A percentile compares a stretch with the other conserved stretches of the same genome.
phyloP scores from a whole-genome alignment of 805 yeast species.

The Saccharomycopsis sp. region DNA sequence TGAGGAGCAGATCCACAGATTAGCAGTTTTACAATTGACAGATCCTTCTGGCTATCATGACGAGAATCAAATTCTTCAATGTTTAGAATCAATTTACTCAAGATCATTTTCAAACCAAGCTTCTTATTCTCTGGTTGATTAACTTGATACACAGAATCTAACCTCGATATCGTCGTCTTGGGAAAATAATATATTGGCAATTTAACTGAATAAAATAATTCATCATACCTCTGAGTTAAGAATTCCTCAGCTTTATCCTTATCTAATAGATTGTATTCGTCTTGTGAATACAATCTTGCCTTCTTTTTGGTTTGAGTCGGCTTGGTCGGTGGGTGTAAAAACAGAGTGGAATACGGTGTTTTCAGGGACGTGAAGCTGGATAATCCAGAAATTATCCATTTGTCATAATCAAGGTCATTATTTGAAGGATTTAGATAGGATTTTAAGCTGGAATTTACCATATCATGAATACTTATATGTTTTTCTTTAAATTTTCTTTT shows the following conservation, averaged over 20 bases:
- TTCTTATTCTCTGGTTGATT: neutral
- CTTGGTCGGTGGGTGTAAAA: neutral
- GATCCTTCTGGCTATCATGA: neutral
- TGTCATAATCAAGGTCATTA: too few species aligned
- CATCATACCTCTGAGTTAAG: constrained; percentile 10
- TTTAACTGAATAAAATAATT: constrained; percentile 8
- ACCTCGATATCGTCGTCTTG: constrained; percentile 11
- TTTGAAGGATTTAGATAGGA: too few species aligned
- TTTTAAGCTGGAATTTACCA: too few species aligned
- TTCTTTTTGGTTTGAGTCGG: neutral
- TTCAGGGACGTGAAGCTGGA: too few species aligned
- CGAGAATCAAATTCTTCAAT: constrained; percentile 10
- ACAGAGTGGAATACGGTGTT: neutral
- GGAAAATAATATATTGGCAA: constrained; percentile 18
- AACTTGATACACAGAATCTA: constrained; percentile 14
- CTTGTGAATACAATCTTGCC: neutral
- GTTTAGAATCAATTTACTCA: neutral
- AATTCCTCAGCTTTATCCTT: neutral
- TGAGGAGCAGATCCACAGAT: neutral
- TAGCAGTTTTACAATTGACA: neutral
- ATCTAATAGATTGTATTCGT: neutral
- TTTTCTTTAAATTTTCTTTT: too few species aligned
- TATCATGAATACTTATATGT: too few species aligned
- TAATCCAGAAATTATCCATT: too few species aligned
- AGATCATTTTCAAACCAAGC: constrained; percentile 1